Evolutionary conservation across 495 filamentous ascomycete species (phyloP), one percentile per base, ranked within the genome.

Genomic region (Xylaria acuta): DNA sequence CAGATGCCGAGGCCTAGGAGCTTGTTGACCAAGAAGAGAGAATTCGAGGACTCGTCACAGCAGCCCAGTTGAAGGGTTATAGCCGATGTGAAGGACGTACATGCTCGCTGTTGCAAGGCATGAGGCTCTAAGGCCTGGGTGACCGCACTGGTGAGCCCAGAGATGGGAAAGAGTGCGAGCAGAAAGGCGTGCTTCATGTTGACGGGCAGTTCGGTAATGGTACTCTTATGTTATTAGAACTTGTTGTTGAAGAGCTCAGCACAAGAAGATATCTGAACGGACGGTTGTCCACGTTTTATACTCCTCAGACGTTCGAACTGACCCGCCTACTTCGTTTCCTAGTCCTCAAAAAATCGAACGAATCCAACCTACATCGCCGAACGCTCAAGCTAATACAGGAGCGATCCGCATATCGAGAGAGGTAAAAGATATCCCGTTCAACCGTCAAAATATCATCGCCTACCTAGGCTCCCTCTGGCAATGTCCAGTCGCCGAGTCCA

Each of bases 21-120:
- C 56, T 59, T 59, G 56, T n/a, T 59, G 32, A 14, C 38, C 30
- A 27, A 59, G 56, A 59, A 59, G 56, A 59, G 56, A 25, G 56
- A 59, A 12, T 59, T 5, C 56, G 56, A 9, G 32, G 18, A n/a
- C 56, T 20, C 56, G 56, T 59, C 56, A 6, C 56, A 59, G 56
- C 56, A 59, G 18, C 32, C 25, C 18, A 22, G 30, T 12, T 59
- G 30, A 6, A 59, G 56, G 32, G 56, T 59, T 22, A 59, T 1
- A 8, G 56, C 30, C 32, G 56, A 59, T 0, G 16, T 59, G 56
- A 20, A 59, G 14, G 56, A n/a, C 16, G 30, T 22, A n/a, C 56
- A 59, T 6, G 27, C 56, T 0, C 56, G 30, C 32, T 16, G 14
- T n/a, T 36, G 12, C 30, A 34, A 20, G 6, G 56, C 30, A 8